Percentiles rank a stretch among this genome's conserved stretches.
Conservation (phyloP, 345 rosid genomes). For the Mercurialis annua region DNA sequence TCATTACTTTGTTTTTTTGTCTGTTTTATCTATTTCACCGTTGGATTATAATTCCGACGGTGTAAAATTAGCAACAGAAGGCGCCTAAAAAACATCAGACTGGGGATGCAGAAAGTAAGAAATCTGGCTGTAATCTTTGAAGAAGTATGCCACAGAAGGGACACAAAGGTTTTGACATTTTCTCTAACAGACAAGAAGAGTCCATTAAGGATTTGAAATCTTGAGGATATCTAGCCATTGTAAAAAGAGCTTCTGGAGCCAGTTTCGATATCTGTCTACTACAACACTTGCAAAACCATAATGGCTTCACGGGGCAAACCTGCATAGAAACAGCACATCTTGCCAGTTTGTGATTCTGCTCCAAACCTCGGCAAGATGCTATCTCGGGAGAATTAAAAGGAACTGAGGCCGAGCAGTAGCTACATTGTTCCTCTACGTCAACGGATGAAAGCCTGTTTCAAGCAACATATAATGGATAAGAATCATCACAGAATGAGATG, state of each 20-base stretch:
- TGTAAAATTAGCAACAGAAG: too few species aligned
- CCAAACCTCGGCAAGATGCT: conserved; percentile 47
- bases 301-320: conserved; percentile 66
- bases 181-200: neutral
- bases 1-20: too few species aligned
- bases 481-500: neutral
- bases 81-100: conserved; percentile 38
- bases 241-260: conserved; percentile 51
- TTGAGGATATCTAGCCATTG: conserved; percentile 43
- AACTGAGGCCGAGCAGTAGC: conserved; percentile 55
- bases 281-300: conserved; percentile 90
- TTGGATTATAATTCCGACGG: too few species aligned
- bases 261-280: conserved; percentile 47
- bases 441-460: conserved; percentile 31
- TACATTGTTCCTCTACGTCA: conserved; percentile 62
- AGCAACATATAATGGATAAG: neutral
- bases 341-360: conserved; percentile 53
- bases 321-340: conserved; percentile 77
- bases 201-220: conserved; percentile 36
- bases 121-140: conserved; percentile 66
- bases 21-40: too few species aligned
- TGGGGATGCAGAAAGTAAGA: conserved; percentile 60
- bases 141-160: conserved; percentile 73
- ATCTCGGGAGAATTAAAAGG: conserved; percentile 65
- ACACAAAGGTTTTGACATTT: conserved; percentile 53